phyloP scores from a whole-genome alignment of 176 grass and related monocot species.

The Eragrostis nindensis region DNA sequence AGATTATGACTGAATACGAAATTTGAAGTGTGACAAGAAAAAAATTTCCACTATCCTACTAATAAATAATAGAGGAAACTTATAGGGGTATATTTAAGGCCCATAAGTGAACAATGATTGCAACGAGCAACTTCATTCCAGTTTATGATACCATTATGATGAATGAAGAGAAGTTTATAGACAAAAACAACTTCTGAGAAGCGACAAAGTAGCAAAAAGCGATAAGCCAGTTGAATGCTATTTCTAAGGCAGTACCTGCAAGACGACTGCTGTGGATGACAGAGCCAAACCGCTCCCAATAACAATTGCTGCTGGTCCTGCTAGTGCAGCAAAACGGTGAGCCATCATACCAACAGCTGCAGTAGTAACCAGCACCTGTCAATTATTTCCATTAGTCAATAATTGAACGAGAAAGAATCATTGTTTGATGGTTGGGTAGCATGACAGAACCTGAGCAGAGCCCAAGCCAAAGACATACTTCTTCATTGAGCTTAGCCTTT shows the following conservation, averaged over 20 bases:
- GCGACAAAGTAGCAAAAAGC: constrained; percentile 12
- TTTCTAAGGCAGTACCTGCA: constrained; percentile 67
- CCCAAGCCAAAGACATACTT: constrained; percentile 99
- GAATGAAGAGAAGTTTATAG: not conserved
- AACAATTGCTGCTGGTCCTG: constrained; percentile 91
- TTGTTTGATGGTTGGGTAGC: constrained; percentile 37
- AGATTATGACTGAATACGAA: not conserved
- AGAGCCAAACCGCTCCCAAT: constrained; percentile 92
- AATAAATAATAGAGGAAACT: not conserved
- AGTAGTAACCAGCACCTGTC: constrained; percentile 85
- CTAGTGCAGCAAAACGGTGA: constrained; percentile 63
- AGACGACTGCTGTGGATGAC: constrained; percentile 96
- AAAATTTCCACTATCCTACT: not conserved
- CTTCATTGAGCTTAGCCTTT: constrained; percentile 99
- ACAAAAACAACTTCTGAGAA: not conserved
- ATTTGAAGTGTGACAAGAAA: constrained; percentile 13
- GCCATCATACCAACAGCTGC: constrained; percentile 80
- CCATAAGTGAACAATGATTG: constrained; percentile 29
- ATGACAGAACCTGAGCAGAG: constrained; percentile 79
- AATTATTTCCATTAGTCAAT: constrained; percentile 38
- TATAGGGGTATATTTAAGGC: constrained; percentile 1
- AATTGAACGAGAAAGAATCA: constrained; percentile 19
- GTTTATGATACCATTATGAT: constrained; percentile 18
- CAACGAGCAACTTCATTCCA: not conserved
- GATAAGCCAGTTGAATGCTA: constrained; percentile 20